Evolutionary conservation across 106 monocot genomes (phyloP).

Genomic region (Hemerocallis citrina): DNA sequence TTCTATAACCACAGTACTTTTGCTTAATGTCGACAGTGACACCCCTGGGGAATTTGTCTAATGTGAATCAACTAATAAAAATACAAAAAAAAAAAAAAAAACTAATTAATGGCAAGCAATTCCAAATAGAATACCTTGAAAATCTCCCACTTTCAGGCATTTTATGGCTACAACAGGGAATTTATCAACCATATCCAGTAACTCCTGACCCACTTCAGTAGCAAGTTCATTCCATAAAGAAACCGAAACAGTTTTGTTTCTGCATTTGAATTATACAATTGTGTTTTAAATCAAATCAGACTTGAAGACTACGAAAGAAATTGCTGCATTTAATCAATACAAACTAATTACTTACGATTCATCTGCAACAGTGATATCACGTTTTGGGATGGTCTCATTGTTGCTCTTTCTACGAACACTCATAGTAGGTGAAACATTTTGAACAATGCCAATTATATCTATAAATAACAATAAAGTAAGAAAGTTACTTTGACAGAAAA

Average conservation of each 20-base stretch:
- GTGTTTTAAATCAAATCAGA: neutral
- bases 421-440: constrained; percentile 73
- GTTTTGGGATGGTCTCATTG: constrained; percentile 87
- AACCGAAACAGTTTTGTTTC: constrained; percentile 67
- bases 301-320: neutral
- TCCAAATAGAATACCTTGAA: constrained; percentile 69
- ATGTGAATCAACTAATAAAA: neutral
- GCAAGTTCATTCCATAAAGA: constrained; percentile 92
- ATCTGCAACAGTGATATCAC: constrained; percentile 86
- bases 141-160: constrained; percentile 85
- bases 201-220: constrained; percentile 64
- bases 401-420: constrained; percentile 86
- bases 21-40: constrained; percentile 68
- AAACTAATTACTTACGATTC: constrained; percentile 59
- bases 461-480: neutral
- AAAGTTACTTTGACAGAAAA: too few species aligned
- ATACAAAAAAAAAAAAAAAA: too few species aligned
- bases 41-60: constrained; percentile 70
- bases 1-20: constrained; percentile 63
- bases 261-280: constrained; percentile 19
- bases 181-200: constrained; percentile 66
- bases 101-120: too few species aligned
- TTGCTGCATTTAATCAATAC: too few species aligned
- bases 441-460: constrained; percentile 84
- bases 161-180: constrained; percentile 77